Conservation (phyloP, 2,329 filamentous ascomycete species). For the Xylariaceae sp. region DNA sequence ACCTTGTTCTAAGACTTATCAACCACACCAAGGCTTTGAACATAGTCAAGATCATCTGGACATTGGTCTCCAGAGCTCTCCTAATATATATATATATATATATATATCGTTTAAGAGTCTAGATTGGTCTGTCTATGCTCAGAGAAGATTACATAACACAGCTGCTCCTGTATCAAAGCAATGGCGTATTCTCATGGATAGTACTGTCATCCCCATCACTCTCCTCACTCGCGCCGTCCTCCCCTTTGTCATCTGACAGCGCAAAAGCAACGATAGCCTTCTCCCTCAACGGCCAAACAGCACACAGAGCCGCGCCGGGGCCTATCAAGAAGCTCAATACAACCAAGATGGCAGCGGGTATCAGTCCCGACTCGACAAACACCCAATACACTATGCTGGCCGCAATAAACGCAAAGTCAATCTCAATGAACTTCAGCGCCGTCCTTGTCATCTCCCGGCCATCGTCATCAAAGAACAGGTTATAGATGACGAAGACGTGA, state of each 20-base stretch:
- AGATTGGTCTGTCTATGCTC: too few relatives aligned
- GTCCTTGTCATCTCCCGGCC: slow-evolving; percentile 48
- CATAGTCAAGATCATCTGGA: too few relatives aligned
- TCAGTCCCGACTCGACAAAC: slow-evolving; percentile 47
- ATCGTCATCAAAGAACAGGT: slow-evolving; percentile 39
- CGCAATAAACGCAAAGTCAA: slow-evolving; percentile 43
- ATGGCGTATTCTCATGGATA: slow-evolving; percentile 17
- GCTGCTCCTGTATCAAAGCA: neutral
- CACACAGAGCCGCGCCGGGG: slow-evolving; percentile 35
- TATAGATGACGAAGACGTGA: slow-evolving; percentile 41
- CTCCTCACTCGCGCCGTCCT: slow-evolving; percentile 5
- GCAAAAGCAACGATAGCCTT: slow-evolving; percentile 14
- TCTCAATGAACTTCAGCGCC: slow-evolving; percentile 42
- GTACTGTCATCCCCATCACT: slow-evolving; percentile 16
- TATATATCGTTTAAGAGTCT: too few relatives aligned
- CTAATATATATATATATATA: too few relatives aligned
- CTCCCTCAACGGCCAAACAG: slow-evolving; percentile 21
- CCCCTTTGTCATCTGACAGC: neutral
- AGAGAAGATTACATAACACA: too few relatives aligned
- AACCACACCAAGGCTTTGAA: too few relatives aligned
- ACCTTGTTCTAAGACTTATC: too few relatives aligned
- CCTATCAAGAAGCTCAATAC: slow-evolving; percentile 29
- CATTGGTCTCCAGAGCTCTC: too few relatives aligned
- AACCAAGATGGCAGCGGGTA: slow-evolving; percentile 26
- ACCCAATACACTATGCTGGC: slow-evolving; percentile 52